These are phyloP conservation scores for Cladosporium austrohemisphaericum DNA, from an alignment of 2,329 filamentous ascomycete genomes.

Conservation along the genomic window DNA sequence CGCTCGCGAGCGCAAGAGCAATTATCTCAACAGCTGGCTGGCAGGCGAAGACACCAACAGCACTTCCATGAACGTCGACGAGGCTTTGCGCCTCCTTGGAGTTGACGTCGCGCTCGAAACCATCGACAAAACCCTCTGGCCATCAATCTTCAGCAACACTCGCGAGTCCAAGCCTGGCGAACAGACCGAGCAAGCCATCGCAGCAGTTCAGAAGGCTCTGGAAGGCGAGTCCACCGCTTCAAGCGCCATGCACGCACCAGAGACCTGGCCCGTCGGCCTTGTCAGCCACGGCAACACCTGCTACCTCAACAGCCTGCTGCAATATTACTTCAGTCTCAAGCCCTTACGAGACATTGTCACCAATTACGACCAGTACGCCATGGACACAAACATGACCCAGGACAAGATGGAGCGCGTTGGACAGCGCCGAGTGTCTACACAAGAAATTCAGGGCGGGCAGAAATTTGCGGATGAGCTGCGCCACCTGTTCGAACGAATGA, in stretches of 20 bases:
- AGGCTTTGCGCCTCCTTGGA: slow-evolving; percentile 49
- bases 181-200: slow-evolving; percentile 33
- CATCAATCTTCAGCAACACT: slow-evolving; percentile 24
- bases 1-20: slow-evolving; percentile 55
- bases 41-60: slow-evolving; percentile 48
- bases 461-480: slow-evolving; percentile 34
- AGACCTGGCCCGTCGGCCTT: slow-evolving; percentile 71
- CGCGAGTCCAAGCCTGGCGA: slow-evolving; percentile 27
- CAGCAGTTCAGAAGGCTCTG: slow-evolving; percentile 28
- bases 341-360: slow-evolving; percentile 77
- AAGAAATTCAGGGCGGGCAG: slow-evolving; percentile 35
- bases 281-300: slow-evolving; percentile 96
- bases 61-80: slow-evolving; percentile 53
- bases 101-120: slow-evolving; percentile 25
- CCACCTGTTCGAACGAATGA: slow-evolving; percentile 36
- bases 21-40: slow-evolving; percentile 51
- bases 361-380: slow-evolving; percentile 66
- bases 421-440: slow-evolving; percentile 56
- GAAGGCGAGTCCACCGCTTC: slow-evolving; percentile 4
- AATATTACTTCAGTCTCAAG: slow-evolving; percentile 88
- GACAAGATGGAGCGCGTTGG: slow-evolving; percentile 69
- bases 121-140: slow-evolving; percentile 24
- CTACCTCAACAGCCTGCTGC: slow-evolving; percentile 92
- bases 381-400: slow-evolving; percentile 62
- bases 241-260: slow-evolving; percentile 19